Evolutionary conservation across 176 grass and related monocot genomes (phyloP).

Genomic region (Rhynchospora breviuscula): DNA sequence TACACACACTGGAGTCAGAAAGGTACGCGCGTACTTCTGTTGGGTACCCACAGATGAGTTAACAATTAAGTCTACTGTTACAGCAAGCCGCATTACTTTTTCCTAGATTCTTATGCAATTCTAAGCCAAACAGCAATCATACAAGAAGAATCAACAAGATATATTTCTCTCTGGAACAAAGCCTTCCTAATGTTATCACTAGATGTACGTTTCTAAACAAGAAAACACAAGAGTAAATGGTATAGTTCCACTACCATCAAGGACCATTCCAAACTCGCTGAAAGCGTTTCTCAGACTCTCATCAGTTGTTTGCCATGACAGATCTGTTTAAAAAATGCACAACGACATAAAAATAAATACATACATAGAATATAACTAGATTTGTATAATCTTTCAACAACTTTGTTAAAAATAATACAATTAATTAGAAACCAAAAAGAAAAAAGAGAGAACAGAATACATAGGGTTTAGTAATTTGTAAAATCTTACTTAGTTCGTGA

Average conservation of each 20-base stretch:
- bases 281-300: slow-evolving; percentile 47
- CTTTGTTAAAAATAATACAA: not conserved
- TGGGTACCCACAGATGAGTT: not conserved
- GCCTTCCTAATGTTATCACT: not conserved
- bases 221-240: not conserved
- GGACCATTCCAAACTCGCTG: slow-evolving; percentile 46
- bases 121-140: not conserved
- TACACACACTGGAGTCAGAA: not conserved
- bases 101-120: not conserved
- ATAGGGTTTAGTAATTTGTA: not conserved
- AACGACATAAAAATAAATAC: slow-evolving; percentile 1
- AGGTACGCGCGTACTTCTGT: not conserved
- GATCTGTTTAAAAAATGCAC: slow-evolving; percentile 31
- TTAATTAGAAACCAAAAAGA: not conserved
- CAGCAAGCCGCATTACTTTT: not conserved
- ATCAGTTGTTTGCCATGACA: slow-evolving; percentile 52
- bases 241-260: slow-evolving; percentile 44
- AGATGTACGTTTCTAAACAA: not conserved
- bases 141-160: no score
- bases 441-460: not conserved
- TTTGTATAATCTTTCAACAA: not conserved
- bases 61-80: not conserved
- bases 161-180: not conserved
- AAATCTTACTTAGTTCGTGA: not conserved
- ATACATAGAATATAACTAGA: not conserved